A percentile compares a stretch with the other conserved stretches of the same genome.
phyloP scores from a whole-genome alignment of 2,329 filamentous ascomycete genomes.

The Aspergillus floridensis region DNA sequence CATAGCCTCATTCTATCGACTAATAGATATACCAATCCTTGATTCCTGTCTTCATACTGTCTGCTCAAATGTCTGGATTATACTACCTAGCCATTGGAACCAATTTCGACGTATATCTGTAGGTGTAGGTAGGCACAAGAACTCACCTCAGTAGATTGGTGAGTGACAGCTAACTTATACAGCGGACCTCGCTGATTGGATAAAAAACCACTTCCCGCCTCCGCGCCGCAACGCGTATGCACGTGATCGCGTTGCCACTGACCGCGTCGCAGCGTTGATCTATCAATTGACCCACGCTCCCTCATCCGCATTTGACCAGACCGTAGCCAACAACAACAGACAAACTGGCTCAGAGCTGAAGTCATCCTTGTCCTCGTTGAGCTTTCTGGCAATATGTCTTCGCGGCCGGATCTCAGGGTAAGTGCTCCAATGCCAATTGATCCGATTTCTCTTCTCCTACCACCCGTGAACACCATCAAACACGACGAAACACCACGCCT shows the following conservation, averaged over 20 bases:
- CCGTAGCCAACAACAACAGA: background rate
- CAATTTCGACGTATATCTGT: no score
- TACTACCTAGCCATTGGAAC: no score
- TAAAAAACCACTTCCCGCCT: constrained; percentile 11
- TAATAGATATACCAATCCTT: constrained; percentile 1
- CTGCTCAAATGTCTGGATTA: background rate
- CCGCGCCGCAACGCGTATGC: constrained; percentile 33
- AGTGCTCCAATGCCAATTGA: background rate
- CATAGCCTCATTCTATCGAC: background rate
- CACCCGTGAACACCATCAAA: background rate
- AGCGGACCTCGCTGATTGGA: constrained; percentile 10
- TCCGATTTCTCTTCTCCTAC: background rate
- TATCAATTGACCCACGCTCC: background rate
- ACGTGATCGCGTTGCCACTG: constrained; percentile 31
- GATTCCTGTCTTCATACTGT: constrained; percentile 1
- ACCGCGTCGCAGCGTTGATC: constrained; percentile 6
- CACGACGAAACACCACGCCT: background rate
- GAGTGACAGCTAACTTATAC: background rate
- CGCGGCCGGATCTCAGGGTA: constrained; percentile 70
- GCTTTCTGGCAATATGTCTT: constrained; percentile 57
- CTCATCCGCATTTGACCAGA: constrained; percentile 4
- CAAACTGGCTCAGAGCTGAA: constrained; percentile 9
- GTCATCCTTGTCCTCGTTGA: constrained; percentile 8
- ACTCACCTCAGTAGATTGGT: no score
- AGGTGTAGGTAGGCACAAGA: no score